phyloP scores from a whole-genome alignment of 257 asterid species.

The Echites panduratus region DNA sequence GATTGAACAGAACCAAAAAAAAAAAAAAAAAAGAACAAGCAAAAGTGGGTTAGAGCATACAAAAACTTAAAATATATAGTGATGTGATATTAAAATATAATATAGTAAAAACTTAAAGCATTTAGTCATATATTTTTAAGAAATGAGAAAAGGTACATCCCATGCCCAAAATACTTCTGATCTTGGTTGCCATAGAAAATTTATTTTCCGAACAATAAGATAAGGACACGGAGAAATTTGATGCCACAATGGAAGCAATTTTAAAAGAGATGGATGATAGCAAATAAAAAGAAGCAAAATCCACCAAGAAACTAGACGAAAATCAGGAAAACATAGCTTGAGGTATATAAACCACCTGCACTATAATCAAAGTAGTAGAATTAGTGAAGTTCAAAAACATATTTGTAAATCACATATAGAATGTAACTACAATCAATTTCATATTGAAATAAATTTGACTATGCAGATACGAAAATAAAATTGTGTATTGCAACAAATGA shows the following conservation, averaged over 20 bases:
- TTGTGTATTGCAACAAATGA: neutral
- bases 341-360: neutral
- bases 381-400: neutral
- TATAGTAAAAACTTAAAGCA: too few species aligned
- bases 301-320: neutral
- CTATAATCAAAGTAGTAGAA: neutral
- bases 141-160: neutral
- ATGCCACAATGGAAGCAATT: neutral
- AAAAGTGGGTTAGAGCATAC: neutral
- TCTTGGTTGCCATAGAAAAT: neutral
- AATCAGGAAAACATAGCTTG: neutral
- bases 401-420: neutral
- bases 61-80: too few species aligned
- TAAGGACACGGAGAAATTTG: neutral
- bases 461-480: neutral
- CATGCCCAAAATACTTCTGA: neutral
- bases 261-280: neutral
- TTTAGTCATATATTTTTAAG: slow-evolving; percentile 4
- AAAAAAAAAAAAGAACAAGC: too few species aligned
- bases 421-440: neutral
- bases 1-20: neutral
- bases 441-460: neutral
- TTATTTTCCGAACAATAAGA: neutral
- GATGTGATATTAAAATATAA: too few species aligned
- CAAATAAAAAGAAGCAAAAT: neutral